Percentiles rank a stretch among this genome's conserved stretches.
Conservation (phyloP, 768 basidiomycete species). For the Mycena galopus region DNA sequence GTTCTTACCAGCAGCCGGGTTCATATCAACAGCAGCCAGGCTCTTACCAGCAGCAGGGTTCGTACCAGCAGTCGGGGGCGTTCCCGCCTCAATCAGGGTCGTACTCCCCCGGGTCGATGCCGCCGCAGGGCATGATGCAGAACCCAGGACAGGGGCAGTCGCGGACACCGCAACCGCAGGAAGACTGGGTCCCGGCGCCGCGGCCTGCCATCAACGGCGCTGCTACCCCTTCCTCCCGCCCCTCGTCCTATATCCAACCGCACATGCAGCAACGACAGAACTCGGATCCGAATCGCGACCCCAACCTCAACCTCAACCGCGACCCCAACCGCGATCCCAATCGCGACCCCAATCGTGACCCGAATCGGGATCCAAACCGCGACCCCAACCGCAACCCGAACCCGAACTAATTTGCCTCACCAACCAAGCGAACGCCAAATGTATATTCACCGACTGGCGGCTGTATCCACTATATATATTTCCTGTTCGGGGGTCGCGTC, state of each 20-base stretch:
- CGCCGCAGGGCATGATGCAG: constrained; percentile 63
- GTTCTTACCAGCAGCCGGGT: too few relatives aligned
- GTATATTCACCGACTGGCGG: constrained; percentile 58
- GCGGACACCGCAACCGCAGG: constrained; percentile 54
- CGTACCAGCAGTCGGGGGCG: too few relatives aligned
- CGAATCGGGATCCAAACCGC: too few relatives aligned
- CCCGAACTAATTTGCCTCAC: constrained; percentile 48
- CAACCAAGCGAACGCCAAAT: constrained; percentile 54
- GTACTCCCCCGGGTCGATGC: constrained; percentile 58
- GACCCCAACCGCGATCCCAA: too few relatives aligned
- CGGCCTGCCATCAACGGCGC: constrained; percentile 51
- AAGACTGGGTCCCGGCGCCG: constrained; percentile 63
- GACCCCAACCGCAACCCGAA: constrained; percentile 59
- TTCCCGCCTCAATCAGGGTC: constrained; percentile 49
- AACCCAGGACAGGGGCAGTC: constrained; percentile 55
- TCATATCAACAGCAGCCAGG: too few relatives aligned
- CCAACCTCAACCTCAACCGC: too few relatives aligned
- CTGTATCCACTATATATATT: constrained; percentile 47
- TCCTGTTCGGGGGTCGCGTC: constrained; percentile 34
- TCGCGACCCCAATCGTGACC: too few relatives aligned
- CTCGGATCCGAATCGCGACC: too few relatives aligned
- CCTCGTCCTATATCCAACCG: constrained; percentile 63
- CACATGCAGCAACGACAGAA: too few relatives aligned
- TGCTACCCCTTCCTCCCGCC: constrained; percentile 55
- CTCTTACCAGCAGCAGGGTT: too few relatives aligned